A percentile compares a stretch with the other conserved stretches of the same genome.
phyloP scores from a whole-genome alignment of 2,329 filamentous ascomycete species.

The Orbilia quercus region DNA sequence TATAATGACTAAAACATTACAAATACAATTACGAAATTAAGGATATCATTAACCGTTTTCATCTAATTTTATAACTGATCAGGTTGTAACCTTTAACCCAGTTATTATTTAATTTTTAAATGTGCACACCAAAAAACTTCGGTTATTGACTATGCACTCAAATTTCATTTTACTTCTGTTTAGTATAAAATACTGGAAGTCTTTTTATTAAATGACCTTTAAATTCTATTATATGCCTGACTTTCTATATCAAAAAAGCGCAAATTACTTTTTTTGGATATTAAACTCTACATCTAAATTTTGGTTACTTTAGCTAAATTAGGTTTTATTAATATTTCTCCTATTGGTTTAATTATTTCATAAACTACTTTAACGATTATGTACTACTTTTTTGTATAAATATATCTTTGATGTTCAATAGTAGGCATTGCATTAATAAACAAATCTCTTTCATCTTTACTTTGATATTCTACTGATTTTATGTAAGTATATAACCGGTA shows the following conservation, averaged over 20 bases:
- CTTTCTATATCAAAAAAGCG: constrained; percentile 21
- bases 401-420: constrained; percentile 42
- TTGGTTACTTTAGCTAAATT: constrained; percentile 30
- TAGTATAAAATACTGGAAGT: constrained; percentile 32
- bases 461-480: constrained; percentile 30
- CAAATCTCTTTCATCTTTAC: constrained; percentile 33
- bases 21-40: constrained; percentile 9
- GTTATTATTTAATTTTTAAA: constrained; percentile 28
- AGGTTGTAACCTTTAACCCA: constrained; percentile 28
- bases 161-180: constrained; percentile 30
- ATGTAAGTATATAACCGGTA: constrained; percentile 28
- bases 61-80: constrained; percentile 20
- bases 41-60: constrained; percentile 30
- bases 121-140: constrained; percentile 20
- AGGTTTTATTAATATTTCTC: constrained; percentile 39
- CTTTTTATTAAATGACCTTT: constrained; percentile 40
- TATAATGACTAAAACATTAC: constrained; percentile 8
- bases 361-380: constrained; percentile 39
- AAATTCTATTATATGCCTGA: constrained; percentile 35
- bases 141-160: constrained; percentile 9
- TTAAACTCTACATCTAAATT: constrained; percentile 28
- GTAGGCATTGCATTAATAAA: constrained; percentile 36
- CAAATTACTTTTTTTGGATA: constrained; percentile 17
- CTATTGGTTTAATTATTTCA: constrained; percentile 42
- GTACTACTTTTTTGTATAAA: constrained; percentile 37